Evolutionary conservation across 208 protist species (phyloP).

Genomic region (Acanthamoeba castellanii): DNA sequence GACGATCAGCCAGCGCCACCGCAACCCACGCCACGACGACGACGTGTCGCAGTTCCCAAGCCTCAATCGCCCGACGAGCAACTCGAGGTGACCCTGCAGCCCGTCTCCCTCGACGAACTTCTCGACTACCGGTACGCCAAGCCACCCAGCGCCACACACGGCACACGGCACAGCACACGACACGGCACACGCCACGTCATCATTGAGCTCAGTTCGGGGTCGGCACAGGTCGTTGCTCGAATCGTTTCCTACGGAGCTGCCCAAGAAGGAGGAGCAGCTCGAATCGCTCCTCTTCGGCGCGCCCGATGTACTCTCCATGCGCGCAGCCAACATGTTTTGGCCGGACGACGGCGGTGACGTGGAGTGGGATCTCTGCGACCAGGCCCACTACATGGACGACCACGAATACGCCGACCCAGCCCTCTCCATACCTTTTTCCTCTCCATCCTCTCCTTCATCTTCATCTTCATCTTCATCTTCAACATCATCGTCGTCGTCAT

Average conservation of each 20-base stretch:
- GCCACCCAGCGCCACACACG: background rate
- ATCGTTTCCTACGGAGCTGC: background rate
- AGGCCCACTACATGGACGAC: background rate
- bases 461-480: too few species aligned
- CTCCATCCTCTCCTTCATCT: background rate
- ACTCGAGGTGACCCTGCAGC: background rate
- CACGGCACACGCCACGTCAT: background rate
- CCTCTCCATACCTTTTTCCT: background rate
- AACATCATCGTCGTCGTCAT: too few species aligned
- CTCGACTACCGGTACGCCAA: constrained; percentile 18
- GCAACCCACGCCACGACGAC: background rate
- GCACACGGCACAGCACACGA: background rate
- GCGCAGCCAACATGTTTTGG: background rate
- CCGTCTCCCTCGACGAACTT: background rate
- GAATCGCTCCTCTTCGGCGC: background rate
- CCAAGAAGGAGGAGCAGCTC: background rate
- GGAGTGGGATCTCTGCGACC: background rate
- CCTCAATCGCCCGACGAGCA: background rate
- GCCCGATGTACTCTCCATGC: background rate
- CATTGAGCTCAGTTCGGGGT: background rate
- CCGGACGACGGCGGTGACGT: background rate
- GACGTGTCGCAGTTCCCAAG: background rate
- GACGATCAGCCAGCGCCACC: background rate
- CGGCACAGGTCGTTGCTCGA: background rate
- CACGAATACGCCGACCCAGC: background rate